Percentiles rank a stretch among this genome's conserved stretches.
Evolutionary conservation across 1,139 yeast genomes (phyloP).

Genomic region (Pichia sp.): DNA sequence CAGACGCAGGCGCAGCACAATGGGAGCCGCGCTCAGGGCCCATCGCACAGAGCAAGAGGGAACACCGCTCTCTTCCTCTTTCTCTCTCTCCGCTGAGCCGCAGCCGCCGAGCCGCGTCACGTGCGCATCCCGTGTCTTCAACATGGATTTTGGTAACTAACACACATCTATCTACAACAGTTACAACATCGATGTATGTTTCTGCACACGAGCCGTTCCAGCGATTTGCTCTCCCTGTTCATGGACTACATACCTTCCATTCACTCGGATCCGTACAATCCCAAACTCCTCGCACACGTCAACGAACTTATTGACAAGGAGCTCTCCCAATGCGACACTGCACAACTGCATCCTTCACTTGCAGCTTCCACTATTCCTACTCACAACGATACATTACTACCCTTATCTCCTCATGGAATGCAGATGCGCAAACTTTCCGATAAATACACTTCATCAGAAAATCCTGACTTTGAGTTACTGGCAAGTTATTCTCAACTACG

Average conservation of each 20-base stretch:
- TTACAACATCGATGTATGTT: too few species aligned
- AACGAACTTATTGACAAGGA: neutral
- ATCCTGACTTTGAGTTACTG: slow-evolving; percentile 4
- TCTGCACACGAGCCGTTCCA: too few species aligned
- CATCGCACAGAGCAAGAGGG: too few species aligned
- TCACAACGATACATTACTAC: neutral
- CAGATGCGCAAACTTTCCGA: slow-evolving; percentile 1
- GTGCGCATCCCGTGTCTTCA: neutral
- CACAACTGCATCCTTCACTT: neutral
- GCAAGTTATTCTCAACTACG: slow-evolving; percentile 9
- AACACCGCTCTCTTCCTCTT: neutral
- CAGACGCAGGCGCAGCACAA: too few species aligned
- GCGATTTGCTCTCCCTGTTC: too few species aligned
- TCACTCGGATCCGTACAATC: neutral
- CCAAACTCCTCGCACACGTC: neutral
- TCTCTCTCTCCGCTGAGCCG: neutral
- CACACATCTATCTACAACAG: neutral
- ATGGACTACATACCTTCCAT: slow-evolving; percentile 9
- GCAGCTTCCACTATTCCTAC: neutral
- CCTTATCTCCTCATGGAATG: neutral
- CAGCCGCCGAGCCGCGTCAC: neutral
- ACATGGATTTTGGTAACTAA: too few species aligned
- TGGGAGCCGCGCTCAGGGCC: too few species aligned
- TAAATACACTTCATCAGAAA: slow-evolving; percentile 5
- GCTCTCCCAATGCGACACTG: neutral